Evolutionary conservation across 2,329 filamentous ascomycete species (phyloP).

Genomic region (Amylocarpus encephaloides): DNA sequence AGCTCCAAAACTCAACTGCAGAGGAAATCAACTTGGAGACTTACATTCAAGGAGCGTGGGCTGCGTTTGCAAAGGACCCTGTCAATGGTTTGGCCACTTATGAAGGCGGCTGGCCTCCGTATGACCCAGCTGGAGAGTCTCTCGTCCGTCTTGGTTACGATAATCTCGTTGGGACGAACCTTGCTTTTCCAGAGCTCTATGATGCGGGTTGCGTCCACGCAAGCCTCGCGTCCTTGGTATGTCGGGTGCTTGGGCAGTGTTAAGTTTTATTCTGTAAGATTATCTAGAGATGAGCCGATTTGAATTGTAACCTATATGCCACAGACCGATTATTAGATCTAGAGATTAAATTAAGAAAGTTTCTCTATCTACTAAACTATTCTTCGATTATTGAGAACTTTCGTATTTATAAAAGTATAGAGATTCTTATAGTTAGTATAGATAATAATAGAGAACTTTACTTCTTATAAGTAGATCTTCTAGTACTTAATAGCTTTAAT

Average conservation of each 20-base stretch:
- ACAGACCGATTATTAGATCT: too few relatives aligned
- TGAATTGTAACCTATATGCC: too few relatives aligned
- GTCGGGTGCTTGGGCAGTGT: background rate
- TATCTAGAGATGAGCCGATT: too few relatives aligned
- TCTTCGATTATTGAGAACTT: too few relatives aligned
- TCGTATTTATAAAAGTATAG: too few relatives aligned
- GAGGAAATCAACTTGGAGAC: conserved; percentile 23
- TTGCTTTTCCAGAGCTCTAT: conserved; percentile 12
- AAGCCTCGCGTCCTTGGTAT: background rate
- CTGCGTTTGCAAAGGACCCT: conserved; percentile 33
- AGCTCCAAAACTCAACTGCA: conserved; percentile 16
- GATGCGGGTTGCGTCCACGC: conserved; percentile 2
- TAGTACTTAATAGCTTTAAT: too few relatives aligned
- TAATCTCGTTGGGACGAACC: conserved; percentile 20
- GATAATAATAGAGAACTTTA: too few relatives aligned
- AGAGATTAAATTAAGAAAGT: too few relatives aligned
- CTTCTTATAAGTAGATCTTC: too few relatives aligned
- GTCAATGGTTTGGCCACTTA: conserved; percentile 24
- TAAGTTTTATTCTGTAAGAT: background rate
- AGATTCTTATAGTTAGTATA: too few relatives aligned
- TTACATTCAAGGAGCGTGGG: conserved; percentile 32
- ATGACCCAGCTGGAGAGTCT: conserved; percentile 15
- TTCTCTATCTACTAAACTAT: too few relatives aligned
- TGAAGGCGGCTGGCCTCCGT: conserved; percentile 22
- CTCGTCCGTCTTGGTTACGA: conserved; percentile 22